Evolutionary conservation across 2,329 filamentous ascomycete genomes (phyloP).

Genomic region (Bertia moriformis): DNA sequence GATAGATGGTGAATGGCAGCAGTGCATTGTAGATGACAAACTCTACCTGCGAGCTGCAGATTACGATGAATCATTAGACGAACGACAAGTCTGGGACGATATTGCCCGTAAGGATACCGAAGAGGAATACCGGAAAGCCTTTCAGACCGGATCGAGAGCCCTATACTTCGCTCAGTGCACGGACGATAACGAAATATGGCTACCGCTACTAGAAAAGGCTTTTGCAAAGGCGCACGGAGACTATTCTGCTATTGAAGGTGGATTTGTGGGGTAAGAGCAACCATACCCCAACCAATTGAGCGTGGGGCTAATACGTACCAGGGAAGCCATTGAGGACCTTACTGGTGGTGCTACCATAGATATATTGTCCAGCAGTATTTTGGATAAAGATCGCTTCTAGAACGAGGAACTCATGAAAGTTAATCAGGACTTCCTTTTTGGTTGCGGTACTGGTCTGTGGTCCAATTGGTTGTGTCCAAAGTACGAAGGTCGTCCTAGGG

Average conservation of each 20-base stretch:
- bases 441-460: constrained; percentile 26
- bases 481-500: constrained; percentile 16
- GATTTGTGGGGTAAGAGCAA: constrained; percentile 29
- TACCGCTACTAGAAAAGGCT: constrained; percentile 66
- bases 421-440: constrained; percentile 55
- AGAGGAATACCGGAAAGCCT: constrained; percentile 50
- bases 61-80: constrained; percentile 24
- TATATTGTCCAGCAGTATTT: constrained; percentile 50
- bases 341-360: constrained; percentile 54
- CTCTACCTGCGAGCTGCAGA: constrained; percentile 45
- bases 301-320: constrained; percentile 14
- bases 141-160: constrained; percentile 61
- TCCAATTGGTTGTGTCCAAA: constrained; percentile 23
- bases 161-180: constrained; percentile 66
- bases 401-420: constrained; percentile 62
- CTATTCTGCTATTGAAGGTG: constrained; percentile 60
- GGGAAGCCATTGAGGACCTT: constrained; percentile 44
- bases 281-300: background rate
- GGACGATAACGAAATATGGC: constrained; percentile 65
- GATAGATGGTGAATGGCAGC: constrained; percentile 54
- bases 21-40: constrained; percentile 60
- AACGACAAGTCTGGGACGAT: constrained; percentile 2
- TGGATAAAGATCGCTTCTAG: constrained; percentile 70
- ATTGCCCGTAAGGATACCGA: constrained; percentile 12
- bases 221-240: constrained; percentile 73